Evolutionary conservation across 1,284 basidiomycete genomes (phyloP).

Genomic region (Apiotrichum sp.): DNA sequence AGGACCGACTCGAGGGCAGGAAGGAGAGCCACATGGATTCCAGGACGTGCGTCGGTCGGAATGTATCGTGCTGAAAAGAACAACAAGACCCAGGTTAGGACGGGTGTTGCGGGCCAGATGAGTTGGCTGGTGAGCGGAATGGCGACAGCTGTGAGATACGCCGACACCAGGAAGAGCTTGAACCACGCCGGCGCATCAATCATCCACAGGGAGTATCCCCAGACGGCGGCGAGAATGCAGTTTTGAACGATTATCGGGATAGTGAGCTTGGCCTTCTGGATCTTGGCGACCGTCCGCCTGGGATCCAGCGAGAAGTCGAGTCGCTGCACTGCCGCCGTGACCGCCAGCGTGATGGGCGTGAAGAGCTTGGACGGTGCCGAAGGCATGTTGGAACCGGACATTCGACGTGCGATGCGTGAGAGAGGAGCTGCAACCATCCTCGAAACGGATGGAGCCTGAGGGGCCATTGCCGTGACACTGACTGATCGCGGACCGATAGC

Average conservation of each 20-base stretch:
- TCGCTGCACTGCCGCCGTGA: conserved; percentile 48
- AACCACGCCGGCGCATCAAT: conserved; percentile 52
- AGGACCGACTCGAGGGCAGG: conserved; percentile 90
- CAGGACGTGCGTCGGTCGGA: conserved; percentile 64
- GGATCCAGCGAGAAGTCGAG: conserved; percentile 73
- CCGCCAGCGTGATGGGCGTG: conserved; percentile 31
- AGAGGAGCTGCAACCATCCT: conserved; percentile 37
- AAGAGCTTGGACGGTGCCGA: conserved; percentile 24
- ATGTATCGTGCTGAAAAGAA: conserved; percentile 86
- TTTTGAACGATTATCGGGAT: conserved; percentile 57
- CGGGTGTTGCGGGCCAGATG: conserved; percentile 79
- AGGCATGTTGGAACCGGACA: conserved; percentile 21
- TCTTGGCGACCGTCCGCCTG: conserved; percentile 58
- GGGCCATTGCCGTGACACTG: background rate
- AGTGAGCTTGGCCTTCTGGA: conserved; percentile 59
- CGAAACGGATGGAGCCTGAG: conserved; percentile 23
- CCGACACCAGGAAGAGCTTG: conserved; percentile 72
- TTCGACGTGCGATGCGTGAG: conserved; percentile 24
- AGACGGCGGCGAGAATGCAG: conserved; percentile 56
- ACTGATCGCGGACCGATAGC: too few species aligned
- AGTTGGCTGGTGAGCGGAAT: conserved; percentile 89
- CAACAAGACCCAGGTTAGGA: conserved; percentile 76
- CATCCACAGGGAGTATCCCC: conserved; percentile 74
- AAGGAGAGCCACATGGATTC: conserved; percentile 83
- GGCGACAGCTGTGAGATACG: conserved; percentile 64